Conservation (phyloP, 306 rosid species). For the Dryas drummondii region DNA sequence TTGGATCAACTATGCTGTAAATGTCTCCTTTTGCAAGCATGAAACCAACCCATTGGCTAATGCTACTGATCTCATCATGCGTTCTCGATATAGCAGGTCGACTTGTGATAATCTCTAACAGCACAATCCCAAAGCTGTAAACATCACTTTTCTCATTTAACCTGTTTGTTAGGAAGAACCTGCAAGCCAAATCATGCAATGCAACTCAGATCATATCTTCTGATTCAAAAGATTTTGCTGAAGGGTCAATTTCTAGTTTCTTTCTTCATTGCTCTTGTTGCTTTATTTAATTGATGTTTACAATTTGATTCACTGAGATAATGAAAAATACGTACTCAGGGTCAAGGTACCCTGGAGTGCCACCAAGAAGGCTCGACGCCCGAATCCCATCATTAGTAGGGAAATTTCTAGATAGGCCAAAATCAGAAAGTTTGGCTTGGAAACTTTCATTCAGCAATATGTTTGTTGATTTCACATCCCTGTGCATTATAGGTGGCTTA, state of each 20-base stretch:
- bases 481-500: too few relatives aligned
- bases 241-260: too few relatives aligned
- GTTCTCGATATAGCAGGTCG: slow-evolving; percentile 6
- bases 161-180: slow-evolving; percentile 21
- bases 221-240: background rate
- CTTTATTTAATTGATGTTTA: too few relatives aligned
- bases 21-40: slow-evolving; percentile 26
- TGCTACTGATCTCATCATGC: background rate
- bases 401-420: too few relatives aligned
- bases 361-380: background rate
- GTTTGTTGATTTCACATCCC: too few relatives aligned
- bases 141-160: slow-evolving; percentile 23
- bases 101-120: slow-evolving; percentile 21
- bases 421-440: too few relatives aligned
- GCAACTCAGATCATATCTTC: background rate
- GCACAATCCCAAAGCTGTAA: slow-evolving; percentile 27
- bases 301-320: background rate
- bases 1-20: slow-evolving; percentile 16
- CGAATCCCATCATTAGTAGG: background rate
- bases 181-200: slow-evolving; percentile 2
- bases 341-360: slow-evolving; percentile 21
- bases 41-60: slow-evolving; percentile 28
- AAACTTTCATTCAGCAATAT: too few relatives aligned
- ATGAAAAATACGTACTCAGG: slow-evolving; percentile 14
- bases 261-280: too few relatives aligned